Evolutionary conservation across 306 rosid genomes (phyloP).

Genomic region (Cercis canadensis): DNA sequence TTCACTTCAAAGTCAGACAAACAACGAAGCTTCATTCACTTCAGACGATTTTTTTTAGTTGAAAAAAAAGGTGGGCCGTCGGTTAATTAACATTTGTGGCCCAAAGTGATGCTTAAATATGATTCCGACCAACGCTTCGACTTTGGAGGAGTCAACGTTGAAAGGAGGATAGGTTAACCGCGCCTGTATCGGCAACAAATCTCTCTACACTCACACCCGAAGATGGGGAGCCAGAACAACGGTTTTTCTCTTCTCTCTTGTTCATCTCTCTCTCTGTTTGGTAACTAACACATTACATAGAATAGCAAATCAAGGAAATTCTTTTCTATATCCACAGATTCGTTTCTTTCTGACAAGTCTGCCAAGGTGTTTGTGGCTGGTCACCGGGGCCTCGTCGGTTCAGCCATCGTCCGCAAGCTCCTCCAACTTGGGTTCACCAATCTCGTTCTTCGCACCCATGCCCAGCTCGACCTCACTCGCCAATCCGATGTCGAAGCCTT

Average conservation of each 20-base stretch:
- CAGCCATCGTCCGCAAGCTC: constrained; percentile 88
- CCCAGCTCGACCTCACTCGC: constrained; percentile 85
- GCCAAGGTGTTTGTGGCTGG: constrained; percentile 95
- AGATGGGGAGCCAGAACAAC: constrained; percentile 66
- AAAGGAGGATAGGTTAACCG: not conserved
- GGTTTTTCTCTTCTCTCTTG: constrained; percentile 46
- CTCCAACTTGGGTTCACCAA: constrained; percentile 70
- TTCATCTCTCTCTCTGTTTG: not conserved
- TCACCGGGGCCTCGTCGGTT: constrained; percentile 93
- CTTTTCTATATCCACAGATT: constrained; percentile 16
- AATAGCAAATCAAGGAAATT: not conserved
- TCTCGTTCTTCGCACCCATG: constrained; percentile 70
- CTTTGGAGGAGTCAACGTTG: not conserved
- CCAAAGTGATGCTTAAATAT: not conserved
- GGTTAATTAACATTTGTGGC: not conserved
- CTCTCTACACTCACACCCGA: constrained; percentile 10
- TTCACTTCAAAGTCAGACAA: too few relatives aligned
- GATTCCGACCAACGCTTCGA: not conserved
- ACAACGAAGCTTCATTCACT: too few relatives aligned
- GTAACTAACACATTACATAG: too few relatives aligned
- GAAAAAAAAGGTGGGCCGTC: not conserved
- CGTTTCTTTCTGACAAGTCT: constrained; percentile 68
- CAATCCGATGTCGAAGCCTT: constrained; percentile 86
- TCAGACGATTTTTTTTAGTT: too few relatives aligned
- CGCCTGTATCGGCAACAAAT: not conserved